Evolutionary conservation across 2,329 filamentous ascomycete species (phyloP).

Genomic region (Colletotrichum eleusines): DNA sequence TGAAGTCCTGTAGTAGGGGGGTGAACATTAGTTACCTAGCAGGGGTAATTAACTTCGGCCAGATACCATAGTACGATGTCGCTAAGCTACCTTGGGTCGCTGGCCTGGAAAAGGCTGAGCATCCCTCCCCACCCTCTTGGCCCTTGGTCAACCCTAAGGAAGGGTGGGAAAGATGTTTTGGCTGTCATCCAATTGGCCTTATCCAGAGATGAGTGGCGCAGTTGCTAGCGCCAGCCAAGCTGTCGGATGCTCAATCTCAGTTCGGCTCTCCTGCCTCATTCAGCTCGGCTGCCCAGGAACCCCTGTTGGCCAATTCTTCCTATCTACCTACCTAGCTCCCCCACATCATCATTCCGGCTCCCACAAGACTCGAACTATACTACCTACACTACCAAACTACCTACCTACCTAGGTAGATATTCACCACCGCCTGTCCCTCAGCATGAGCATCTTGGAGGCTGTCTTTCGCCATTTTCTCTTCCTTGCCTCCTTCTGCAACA

Average conservation of each 20-base stretch:
- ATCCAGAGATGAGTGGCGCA: constrained; percentile 33
- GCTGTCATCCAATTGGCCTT: constrained; percentile 13
- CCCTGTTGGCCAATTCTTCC: constrained; percentile 24
- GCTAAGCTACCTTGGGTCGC: not conserved
- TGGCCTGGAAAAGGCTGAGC: not conserved
- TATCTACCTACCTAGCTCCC: not conserved
- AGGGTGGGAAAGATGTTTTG: constrained; percentile 4
- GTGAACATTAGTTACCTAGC: too few species aligned
- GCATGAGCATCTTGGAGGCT: not conserved
- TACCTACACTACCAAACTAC: too few species aligned
- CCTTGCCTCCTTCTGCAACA: not conserved
- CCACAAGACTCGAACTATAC: not conserved
- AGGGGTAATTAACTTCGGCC: too few species aligned
- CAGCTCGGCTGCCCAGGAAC: constrained; percentile 12
- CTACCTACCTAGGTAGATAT: too few species aligned
- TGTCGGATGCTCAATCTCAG: constrained; percentile 26
- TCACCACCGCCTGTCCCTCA: not conserved
- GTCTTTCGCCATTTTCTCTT: not conserved
- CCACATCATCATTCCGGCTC: constrained; percentile 8
- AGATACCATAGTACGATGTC: too few species aligned
- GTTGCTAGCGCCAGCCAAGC: constrained; percentile 36
- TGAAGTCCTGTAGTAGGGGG: too few species aligned
- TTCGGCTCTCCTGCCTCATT: constrained; percentile 31
- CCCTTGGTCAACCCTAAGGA: not conserved
- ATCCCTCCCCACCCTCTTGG: not conserved